Base-by-base conservation (phyloP, 768 basidiomycete species). In the Sarcomyxa edulis region DNA sequence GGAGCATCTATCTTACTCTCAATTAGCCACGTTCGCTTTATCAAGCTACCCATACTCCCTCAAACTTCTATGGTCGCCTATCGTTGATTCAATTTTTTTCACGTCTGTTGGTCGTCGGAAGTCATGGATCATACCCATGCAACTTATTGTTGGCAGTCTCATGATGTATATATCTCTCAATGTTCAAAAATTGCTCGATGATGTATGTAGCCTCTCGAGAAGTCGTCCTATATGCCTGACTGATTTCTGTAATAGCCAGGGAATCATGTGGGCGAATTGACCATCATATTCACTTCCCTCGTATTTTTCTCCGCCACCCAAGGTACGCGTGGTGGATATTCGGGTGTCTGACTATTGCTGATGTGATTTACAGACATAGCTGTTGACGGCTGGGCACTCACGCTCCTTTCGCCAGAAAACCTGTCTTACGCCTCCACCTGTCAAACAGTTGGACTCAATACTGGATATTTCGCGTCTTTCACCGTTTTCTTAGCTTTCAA, bases 51-150 rank as follows among this genome's bases (percentile, higher is more conserved):
- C 92, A 4, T 99, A 98, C 66, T 96, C 92, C 15, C 78, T 99
- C 52, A 99, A 99, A 65, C 62, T 99, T 44, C 60, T 98, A 47
- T 98, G 95, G 94, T 95, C 92, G 6, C 96, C 96, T 36, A 84
- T 99, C 45, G 91, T 99, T 39, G 96, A 99, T 55, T 88, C 95
- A 2, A 68, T 85, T 47, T 99, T 85, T 60, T 68, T 84, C 51
- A 64, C 78, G 25, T 82, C 78, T 28, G 48, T 94, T 45, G 96
- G 96, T n/a, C 82, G 96, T 35, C 74, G 96, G 47, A 99, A 97
- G 61, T 93, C 90, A 45, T 99, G 96, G 96, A 98, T 99, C 49
- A 84, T 98, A 45, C 96, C 96, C 30, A 96, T 99, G 74, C 96
- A 99, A 58, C 57, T 82, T 22, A 78, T 92, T 47, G 86, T 97